Evolutionary conservation across 352 stramenopile species (phyloP), one percentile per base, ranked within the genome.

Genomic region (Phytophthora crassamura): DNA sequence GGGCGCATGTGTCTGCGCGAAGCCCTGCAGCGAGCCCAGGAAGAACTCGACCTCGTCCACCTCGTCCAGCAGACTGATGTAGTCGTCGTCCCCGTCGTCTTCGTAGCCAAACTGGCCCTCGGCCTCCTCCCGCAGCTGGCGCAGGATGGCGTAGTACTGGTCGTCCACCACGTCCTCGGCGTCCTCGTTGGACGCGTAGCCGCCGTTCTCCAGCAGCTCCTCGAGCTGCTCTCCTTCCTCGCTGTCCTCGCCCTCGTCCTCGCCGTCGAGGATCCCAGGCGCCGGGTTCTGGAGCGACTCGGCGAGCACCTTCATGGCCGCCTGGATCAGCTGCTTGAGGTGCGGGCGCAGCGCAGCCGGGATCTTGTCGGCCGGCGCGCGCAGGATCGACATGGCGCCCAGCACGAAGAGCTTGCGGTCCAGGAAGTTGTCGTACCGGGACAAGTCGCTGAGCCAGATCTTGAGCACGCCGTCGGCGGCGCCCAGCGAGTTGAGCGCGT

Each of bases 121-220:
- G 33, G 94, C 93, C 55, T 98, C 89, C 56, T 97, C 90, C 55
- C 88, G 93, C 66, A 94, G 48, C 84, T 98, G 91, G 53, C 95
- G 92, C 48, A 98, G 78, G 56, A 98, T 98, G 11, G 89, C 88
- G 65, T 98, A 96, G 69, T 98, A 97, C 55, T 97, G 87, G 58
- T 97, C 89, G 61, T 98, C 96, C 46, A 91, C 89, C 22, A 98
- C 93, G 59, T 98, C 94, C 63, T 98, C 91, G 36, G 96, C 91
- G 58, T 95, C 84, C 49, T 95, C 80, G 60, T 92, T 78, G 38
- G 82, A 93, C 40, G 80, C 91, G 68, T 98, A 98, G 22, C 91
- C 94, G 39, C 95, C 93, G 52, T 92, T 88, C 55, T 98, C 95
- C 20, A 98, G 81, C 58, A 97, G 70, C 60, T 93, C 84, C 56